Base-by-base conservation (phyloP, 768 basidiomycete species). In the Rhodotorula toruloides region DNA sequence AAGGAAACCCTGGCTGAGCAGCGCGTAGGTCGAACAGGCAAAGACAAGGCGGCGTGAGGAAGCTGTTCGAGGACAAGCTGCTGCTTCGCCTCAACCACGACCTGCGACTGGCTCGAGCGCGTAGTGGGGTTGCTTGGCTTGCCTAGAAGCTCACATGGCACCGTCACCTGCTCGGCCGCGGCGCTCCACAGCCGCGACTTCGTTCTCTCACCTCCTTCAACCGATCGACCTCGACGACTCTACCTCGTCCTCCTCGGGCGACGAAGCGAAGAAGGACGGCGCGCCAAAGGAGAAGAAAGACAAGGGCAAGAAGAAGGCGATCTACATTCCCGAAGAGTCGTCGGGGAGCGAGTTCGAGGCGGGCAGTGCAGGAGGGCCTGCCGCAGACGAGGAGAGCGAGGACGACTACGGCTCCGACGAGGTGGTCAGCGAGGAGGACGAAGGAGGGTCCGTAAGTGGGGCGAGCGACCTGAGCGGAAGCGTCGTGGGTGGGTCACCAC, bases 311-410 rank as follows among this genome's bases (percentile, higher is more conserved):
- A 49, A 50, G 42, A 43, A 52, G 5, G 42, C 60, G 14, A 31
- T 39, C 34, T 61, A 61, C 60, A 44, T 61, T 34, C 60, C 60
- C 40, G 52, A 53, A 12, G 60, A 32, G 17, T 43, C 40, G 13
- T 44, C 42, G 42, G 60, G 60, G 11, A 36, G 32, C 32, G 50
- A 53, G n/a, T 61, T 61, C 60, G 52, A 60, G 22, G 47, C 36
- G 2, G 34, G 9, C 32, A 13, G 4, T 16, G 31, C 34, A 25
- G 56, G 32, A 1, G 31, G 6, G 36, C 11, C 25, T 19, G 10
- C 16, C 2, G 14, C 25, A 13, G 43, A 49, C 27, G 58, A 50
- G 21, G 48, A 39, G 12, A 50, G 43, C 40, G 50, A 34, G 25
- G 46, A 39, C 12, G 25, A 34, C 46, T 31, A 46, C 3, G 55